Evolutionary conservation across 1,139 yeast genomes (phyloP).

Genomic region (Debaryomycetaceae sp.): DNA sequence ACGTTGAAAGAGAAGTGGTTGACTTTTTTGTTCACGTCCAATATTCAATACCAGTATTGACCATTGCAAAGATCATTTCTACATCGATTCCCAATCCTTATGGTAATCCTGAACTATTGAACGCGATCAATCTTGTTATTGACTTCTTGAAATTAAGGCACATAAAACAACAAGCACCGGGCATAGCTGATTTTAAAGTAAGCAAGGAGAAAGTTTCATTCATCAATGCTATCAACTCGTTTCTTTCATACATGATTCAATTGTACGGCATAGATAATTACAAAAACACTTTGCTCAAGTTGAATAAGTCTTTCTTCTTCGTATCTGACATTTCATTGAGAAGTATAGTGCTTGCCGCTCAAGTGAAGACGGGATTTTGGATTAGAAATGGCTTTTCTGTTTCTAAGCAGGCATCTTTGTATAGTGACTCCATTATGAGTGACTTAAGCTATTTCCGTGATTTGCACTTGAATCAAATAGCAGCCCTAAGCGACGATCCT

Average conservation of each 20-base stretch:
- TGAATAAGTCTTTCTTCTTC: slow-evolving; percentile 28
- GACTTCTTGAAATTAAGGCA: slow-evolving; percentile 22
- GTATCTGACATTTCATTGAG: slow-evolving; percentile 58
- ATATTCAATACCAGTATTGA: slow-evolving; percentile 45
- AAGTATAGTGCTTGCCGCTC: slow-evolving; percentile 65
- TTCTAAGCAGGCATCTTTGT: slow-evolving; percentile 43
- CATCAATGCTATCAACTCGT: slow-evolving; percentile 56
- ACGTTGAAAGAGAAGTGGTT: slow-evolving; percentile 55
- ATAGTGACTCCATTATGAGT: slow-evolving; percentile 31
- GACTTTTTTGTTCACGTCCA: slow-evolving; percentile 48
- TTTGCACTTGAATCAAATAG: slow-evolving; percentile 55
- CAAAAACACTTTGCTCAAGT: slow-evolving; percentile 11
- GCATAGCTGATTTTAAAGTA: slow-evolving; percentile 40
- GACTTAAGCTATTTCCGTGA: slow-evolving; percentile 43
- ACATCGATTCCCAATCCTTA: slow-evolving; percentile 18
- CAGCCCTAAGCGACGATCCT: slow-evolving; percentile 44
- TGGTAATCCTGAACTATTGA: not conserved
- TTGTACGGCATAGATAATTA: slow-evolving; percentile 23
- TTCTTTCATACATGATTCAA: slow-evolving; percentile 43
- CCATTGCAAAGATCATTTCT: slow-evolving; percentile 43
- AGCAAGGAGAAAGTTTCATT: slow-evolving; percentile 51
- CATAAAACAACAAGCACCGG: slow-evolving; percentile 28
- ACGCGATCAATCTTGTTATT: slow-evolving; percentile 17
- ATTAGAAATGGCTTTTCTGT: slow-evolving; percentile 73
- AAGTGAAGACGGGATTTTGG: slow-evolving; percentile 82